These are phyloP conservation scores for Dactylis glomerata DNA, from an alignment of 176 grass and related monocot genomes.

Conservation along the genomic window DNA sequence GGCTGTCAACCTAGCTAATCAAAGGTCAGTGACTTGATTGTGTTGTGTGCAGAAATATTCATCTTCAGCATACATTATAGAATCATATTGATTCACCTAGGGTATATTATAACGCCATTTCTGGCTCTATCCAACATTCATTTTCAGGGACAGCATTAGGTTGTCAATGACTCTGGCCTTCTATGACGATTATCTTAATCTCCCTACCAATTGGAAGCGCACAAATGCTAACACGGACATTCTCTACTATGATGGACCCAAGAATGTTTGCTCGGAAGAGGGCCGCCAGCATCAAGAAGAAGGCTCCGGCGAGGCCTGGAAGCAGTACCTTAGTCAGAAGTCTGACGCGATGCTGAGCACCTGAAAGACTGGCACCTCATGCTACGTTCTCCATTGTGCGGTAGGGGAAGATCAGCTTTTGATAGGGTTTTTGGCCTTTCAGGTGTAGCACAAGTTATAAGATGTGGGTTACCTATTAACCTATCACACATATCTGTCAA, in stretches of 20 bases:
- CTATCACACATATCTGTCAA: neutral
- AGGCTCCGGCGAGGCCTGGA: conserved; percentile 44
- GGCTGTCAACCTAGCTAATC: conserved; percentile 45
- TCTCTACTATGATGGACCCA: conserved; percentile 65
- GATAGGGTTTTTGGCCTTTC: neutral
- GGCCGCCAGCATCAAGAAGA: conserved; percentile 33
- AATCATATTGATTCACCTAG: neutral
- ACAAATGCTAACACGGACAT: conserved; percentile 33
- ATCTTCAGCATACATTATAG: neutral
- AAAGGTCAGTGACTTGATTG: conserved; percentile 40
- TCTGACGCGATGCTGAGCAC: conserved; percentile 37
- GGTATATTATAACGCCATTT: neutral
- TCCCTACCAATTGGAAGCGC: conserved; percentile 66
- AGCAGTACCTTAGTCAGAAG: conserved; percentile 50
- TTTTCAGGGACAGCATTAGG: conserved; percentile 53
- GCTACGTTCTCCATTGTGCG: neutral
- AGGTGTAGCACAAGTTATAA: neutral
- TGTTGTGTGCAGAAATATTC: neutral
- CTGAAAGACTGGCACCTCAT: conserved; percentile 17
- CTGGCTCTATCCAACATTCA: neutral
- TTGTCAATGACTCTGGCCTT: conserved; percentile 53
- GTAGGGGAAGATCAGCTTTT: neutral
- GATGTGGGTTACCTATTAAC: neutral
- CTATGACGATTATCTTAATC: conserved; percentile 58
- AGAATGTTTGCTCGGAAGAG: conserved; percentile 47